A percentile compares a stretch with the other conserved stretches of the same genome.
Conservation (phyloP, 2,329 filamentous ascomycete genomes). For the Trichoderma pleuroti region DNA sequence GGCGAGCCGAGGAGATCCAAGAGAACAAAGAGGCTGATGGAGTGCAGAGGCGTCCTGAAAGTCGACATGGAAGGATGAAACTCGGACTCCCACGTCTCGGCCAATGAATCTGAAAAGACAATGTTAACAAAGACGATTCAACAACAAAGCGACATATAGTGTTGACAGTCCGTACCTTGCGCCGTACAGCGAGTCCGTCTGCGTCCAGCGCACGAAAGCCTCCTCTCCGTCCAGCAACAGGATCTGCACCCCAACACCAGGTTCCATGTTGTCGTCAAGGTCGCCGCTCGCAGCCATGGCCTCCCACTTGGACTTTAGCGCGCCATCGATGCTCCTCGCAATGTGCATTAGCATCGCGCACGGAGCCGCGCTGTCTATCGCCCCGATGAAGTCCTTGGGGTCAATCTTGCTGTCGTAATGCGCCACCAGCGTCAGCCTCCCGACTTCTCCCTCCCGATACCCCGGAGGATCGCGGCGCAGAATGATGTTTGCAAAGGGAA, state of each 20-base stretch:
- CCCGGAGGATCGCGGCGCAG: slow-evolving; percentile 86
- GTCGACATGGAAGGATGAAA: slow-evolving; percentile 68
- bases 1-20: slow-evolving; percentile 78
- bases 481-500: slow-evolving; percentile 86
- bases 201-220: slow-evolving; percentile 78
- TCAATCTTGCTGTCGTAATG: slow-evolving; percentile 86
- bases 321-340: slow-evolving; percentile 73
- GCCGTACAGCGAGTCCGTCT: slow-evolving; percentile 82
- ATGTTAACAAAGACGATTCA: neutral
- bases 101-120: slow-evolving; percentile 58
- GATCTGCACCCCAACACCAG: slow-evolving; percentile 81
- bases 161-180: slow-evolving; percentile 54
- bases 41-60: slow-evolving; percentile 68
- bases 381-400: slow-evolving; percentile 86
- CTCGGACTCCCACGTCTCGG: slow-evolving; percentile 73
- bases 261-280: slow-evolving; percentile 57
- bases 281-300: slow-evolving; percentile 61
- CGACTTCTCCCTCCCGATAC: slow-evolving; percentile 68
- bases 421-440: slow-evolving; percentile 79
- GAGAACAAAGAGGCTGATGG: slow-evolving; percentile 87
- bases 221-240: slow-evolving; percentile 92
- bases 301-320: slow-evolving; percentile 78
- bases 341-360: slow-evolving; percentile 92
- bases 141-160: neutral
- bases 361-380: slow-evolving; percentile 88